phyloP scores from a whole-genome alignment of 129 eudicot genomes.

The Helichrysum umbraculigerum region DNA sequence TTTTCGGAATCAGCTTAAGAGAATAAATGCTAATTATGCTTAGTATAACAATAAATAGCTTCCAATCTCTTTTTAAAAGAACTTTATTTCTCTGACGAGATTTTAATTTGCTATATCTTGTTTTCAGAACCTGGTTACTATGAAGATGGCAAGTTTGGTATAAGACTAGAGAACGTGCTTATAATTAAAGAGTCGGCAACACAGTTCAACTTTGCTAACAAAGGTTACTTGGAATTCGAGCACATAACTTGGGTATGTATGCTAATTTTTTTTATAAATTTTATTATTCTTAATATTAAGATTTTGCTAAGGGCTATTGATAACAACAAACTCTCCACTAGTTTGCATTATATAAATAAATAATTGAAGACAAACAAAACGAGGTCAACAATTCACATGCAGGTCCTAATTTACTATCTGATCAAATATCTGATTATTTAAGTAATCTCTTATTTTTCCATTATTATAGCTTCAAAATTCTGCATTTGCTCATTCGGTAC shows the following conservation, averaged over 20 bases:
- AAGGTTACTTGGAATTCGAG: constrained; percentile 83
- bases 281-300: neutral
- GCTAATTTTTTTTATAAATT: neutral
- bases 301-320: neutral
- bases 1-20: neutral
- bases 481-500: neutral
- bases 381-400: neutral
- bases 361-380: neutral
- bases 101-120: neutral
- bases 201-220: constrained; percentile 76
- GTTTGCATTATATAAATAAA: neutral
- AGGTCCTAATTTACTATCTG: neutral
- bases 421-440: neutral
- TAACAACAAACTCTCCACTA: neutral
- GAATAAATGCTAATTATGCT: neutral
- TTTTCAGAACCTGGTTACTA: constrained; percentile 96
- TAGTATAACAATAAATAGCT: neutral
- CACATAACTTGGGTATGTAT: constrained; percentile 92
- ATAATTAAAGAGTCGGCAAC: constrained; percentile 81
- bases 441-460: neutral
- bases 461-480: neutral
- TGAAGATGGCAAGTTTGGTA: constrained; percentile 92
- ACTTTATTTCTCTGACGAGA: constrained; percentile 4
- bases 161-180: constrained; percentile 95
- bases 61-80: neutral